Percentiles rank a stretch among this genome's conserved stretches.
Conservation (phyloP, 176 grass and related monocot species). For the Phyllostachys edulis region DNA sequence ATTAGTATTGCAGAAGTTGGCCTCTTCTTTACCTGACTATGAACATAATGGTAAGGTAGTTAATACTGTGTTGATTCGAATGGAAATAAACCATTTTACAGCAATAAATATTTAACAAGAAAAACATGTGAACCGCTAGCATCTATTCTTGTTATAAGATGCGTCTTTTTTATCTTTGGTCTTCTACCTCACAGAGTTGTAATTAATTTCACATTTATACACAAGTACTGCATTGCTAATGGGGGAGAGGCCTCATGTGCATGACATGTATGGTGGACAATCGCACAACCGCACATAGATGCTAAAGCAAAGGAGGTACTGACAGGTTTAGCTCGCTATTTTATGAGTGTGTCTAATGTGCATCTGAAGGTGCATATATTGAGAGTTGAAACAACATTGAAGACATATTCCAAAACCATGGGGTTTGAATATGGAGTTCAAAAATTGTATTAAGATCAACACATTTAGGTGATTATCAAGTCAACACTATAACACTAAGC, state of each 20-base stretch:
- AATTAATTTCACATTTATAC: neutral
- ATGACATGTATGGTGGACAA: neutral
- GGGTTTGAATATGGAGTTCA: neutral
- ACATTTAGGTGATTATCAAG: neutral
- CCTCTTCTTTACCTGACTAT: neutral
- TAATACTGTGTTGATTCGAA: neutral
- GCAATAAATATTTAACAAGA: neutral
- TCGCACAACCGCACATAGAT: neutral
- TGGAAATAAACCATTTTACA: neutral
- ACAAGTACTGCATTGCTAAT: neutral
- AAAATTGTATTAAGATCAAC: neutral
- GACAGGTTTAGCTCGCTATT: neutral
- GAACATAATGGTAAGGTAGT: neutral
- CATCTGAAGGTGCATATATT: neutral
- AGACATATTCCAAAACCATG: neutral
- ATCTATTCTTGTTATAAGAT: neutral
- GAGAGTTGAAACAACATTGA: neutral
- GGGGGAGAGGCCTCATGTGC: neutral
- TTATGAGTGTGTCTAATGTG: neutral
- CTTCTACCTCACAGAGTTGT: neutral
- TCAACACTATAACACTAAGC: neutral
- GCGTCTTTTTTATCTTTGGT: neutral
- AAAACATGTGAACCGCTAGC: neutral
- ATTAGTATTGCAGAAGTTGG: neutral
- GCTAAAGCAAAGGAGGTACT: neutral